These are phyloP conservation scores for Tylopilus vinaceipallidus DNA, from an alignment of 768 basidiomycete genomes.

Conservation along the genomic window DNA sequence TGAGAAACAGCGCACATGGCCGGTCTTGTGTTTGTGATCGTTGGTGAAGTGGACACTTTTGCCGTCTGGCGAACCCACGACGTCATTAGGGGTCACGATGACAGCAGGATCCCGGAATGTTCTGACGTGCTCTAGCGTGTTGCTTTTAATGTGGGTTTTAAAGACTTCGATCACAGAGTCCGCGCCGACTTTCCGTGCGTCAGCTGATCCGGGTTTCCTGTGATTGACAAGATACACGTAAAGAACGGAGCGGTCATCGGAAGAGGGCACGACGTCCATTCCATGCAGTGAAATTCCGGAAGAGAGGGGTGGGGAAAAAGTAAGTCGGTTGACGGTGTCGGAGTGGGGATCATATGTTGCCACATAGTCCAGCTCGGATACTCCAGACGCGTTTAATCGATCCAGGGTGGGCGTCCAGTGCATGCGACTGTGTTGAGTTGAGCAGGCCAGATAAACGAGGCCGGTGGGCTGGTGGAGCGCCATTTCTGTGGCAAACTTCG, in stretches of 20 bases:
- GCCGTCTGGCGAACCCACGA: constrained; percentile 65
- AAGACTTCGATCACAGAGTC: constrained; percentile 74
- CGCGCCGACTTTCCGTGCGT: constrained; percentile 51
- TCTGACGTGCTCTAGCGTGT: constrained; percentile 47
- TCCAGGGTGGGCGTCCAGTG: constrained; percentile 51
- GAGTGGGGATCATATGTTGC: constrained; percentile 56
- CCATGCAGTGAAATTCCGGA: constrained; percentile 57
- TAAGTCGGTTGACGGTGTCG: constrained; percentile 43
- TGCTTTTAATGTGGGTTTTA: constrained; percentile 45
- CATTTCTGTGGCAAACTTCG: constrained; percentile 39
- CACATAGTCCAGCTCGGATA: constrained; percentile 50
- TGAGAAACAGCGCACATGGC: constrained; percentile 41
- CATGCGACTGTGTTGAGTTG: constrained; percentile 43
- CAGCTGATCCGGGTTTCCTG: constrained; percentile 45
- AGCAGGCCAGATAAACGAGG: constrained; percentile 62
- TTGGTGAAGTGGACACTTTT: constrained; percentile 70
- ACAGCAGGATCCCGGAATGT: constrained; percentile 52
- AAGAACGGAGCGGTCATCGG: constrained; percentile 44
- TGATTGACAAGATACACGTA: constrained; percentile 76
- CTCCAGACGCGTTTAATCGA: constrained; percentile 36
- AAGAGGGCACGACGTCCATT: constrained; percentile 64
- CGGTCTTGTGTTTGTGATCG: constrained; percentile 54
- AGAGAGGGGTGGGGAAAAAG: constrained; percentile 37
- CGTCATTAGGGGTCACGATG: constrained; percentile 67
- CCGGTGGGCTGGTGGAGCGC: constrained; percentile 59